Percentiles rank a stretch among this genome's conserved stretches.
Conservation (phyloP, 1,284 basidiomycete genomes). For the Apiotrichum montevideense region DNA sequence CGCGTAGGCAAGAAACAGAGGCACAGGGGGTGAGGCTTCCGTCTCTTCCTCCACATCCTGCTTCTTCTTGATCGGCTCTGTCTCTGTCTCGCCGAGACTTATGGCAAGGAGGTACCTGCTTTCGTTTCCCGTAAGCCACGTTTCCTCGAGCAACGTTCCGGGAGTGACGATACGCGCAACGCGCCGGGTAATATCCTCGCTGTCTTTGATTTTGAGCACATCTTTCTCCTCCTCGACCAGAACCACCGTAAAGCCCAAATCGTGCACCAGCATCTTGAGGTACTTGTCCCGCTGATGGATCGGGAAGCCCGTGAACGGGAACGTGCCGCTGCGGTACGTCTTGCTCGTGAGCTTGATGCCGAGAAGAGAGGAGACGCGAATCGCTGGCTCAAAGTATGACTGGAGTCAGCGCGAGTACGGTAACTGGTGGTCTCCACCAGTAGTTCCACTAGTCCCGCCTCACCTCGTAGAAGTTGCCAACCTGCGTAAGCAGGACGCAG, state of each 20-base stretch:
- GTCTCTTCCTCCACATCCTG: not conserved
- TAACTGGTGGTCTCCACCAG: too few species aligned
- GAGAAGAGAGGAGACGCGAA: conserved; percentile 65
- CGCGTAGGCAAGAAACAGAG: conserved; percentile 66
- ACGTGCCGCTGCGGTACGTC: conserved; percentile 49
- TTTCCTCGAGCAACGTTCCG: conserved; percentile 84
- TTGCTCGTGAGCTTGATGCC: conserved; percentile 44
- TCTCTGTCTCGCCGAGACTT: conserved; percentile 26
- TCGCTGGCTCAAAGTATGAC: conserved; percentile 91
- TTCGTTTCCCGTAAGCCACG: conserved; percentile 73
- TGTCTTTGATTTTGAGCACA: not conserved
- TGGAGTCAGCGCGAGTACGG: conserved; percentile 36
- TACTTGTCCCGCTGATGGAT: conserved; percentile 76
- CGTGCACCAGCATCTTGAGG: conserved; percentile 75
- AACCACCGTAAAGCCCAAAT: conserved; percentile 74
- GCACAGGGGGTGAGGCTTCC: conserved; percentile 44
- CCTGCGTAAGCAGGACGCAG: conserved; percentile 79
- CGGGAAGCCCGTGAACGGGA: conserved; percentile 82
- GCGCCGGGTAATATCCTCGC: conserved; percentile 50
- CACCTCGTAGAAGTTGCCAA: conserved; percentile 93
- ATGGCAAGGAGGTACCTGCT: conserved; percentile 83
- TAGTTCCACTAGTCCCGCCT: conserved; percentile 5
- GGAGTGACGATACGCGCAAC: conserved; percentile 83
- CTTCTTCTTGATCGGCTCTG: not conserved
- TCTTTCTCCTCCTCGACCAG: conserved; percentile 78